phyloP scores from a whole-genome alignment of 2,329 filamentous ascomycete genomes.

The Dendrostoma leiphaemia region DNA sequence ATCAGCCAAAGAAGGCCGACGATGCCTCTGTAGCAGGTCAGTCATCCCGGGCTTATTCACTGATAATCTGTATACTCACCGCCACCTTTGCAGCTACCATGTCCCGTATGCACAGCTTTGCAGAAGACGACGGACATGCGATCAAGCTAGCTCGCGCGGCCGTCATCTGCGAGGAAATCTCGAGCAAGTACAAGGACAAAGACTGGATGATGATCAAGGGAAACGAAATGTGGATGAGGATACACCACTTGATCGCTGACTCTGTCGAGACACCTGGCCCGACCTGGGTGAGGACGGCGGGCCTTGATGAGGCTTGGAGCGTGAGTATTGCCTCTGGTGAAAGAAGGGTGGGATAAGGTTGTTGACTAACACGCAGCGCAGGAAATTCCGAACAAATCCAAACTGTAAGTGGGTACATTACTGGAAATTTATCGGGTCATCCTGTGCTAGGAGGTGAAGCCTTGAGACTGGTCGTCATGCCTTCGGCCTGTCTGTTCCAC shows the following conservation, averaged over 20 bases:
- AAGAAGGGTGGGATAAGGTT: background rate
- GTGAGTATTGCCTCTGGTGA: slow-evolving; percentile 22
- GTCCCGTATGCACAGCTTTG: slow-evolving; percentile 41
- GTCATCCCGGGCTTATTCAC: slow-evolving; percentile 20
- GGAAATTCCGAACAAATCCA: slow-evolving; percentile 1
- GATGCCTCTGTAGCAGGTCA: slow-evolving; percentile 41
- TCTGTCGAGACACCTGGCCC: slow-evolving; percentile 51
- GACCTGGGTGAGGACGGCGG: slow-evolving; percentile 61
- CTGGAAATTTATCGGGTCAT: too few species aligned
- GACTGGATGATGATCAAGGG: slow-evolving; percentile 53
- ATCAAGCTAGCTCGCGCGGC: slow-evolving; percentile 73
- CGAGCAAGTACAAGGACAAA: slow-evolving; percentile 41
- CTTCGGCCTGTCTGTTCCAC: background rate
- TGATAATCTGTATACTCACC: background rate
- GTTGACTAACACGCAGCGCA: background rate
- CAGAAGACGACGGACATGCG: slow-evolving; percentile 75
- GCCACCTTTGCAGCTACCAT: slow-evolving; percentile 25
- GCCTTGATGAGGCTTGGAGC: slow-evolving; percentile 66
- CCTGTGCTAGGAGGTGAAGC: background rate
- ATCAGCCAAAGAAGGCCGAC: slow-evolving; percentile 45
- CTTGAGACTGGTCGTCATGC: too few species aligned
- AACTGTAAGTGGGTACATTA: too few species aligned
- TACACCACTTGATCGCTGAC: slow-evolving; percentile 62
- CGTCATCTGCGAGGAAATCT: slow-evolving; percentile 57
- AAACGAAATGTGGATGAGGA: slow-evolving; percentile 57